Conservation (phyloP, 495 filamentous ascomycete genomes). For the Penicillium nucicola region DNA sequence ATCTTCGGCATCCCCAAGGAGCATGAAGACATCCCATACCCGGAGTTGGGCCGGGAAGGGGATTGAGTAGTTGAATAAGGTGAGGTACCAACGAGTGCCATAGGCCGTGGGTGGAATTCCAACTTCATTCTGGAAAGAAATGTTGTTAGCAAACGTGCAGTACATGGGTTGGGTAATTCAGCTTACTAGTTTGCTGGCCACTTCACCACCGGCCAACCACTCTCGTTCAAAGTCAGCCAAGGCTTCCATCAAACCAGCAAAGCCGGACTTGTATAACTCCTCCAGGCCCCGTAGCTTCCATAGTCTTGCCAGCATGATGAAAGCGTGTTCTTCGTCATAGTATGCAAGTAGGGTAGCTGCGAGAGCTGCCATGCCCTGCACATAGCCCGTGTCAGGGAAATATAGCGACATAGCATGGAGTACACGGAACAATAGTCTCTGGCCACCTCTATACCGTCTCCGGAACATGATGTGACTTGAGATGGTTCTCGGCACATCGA, state of each 20-base stretch:
- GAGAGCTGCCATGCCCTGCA: slow-evolving; percentile 95
- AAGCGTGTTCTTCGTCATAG: slow-evolving; percentile 90
- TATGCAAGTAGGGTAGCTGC: slow-evolving; percentile 94
- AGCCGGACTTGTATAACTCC: slow-evolving; percentile 77
- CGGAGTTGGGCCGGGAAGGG: slow-evolving; percentile 96
- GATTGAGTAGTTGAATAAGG: slow-evolving; percentile 95
- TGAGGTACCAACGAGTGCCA: slow-evolving; percentile 96
- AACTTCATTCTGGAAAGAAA: slow-evolving; percentile 60
- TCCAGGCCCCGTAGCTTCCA: slow-evolving; percentile 88
- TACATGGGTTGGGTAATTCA: background rate
- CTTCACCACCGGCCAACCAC: slow-evolving; percentile 76
- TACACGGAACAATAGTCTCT: slow-evolving; percentile 88
- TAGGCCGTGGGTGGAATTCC: slow-evolving; percentile 85
- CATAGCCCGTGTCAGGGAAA: slow-evolving; percentile 89
- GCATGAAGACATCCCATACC: slow-evolving; percentile 98
- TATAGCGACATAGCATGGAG: slow-evolving; percentile 89
- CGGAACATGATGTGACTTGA: slow-evolving; percentile 98
- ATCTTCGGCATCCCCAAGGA: slow-evolving; percentile 72
- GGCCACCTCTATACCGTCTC: slow-evolving; percentile 82
- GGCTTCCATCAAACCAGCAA: slow-evolving; percentile 82
- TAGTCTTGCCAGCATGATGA: slow-evolving; percentile 90
- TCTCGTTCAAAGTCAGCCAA: slow-evolving; percentile 82
- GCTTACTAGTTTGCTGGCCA: slow-evolving; percentile 76
- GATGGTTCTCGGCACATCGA: slow-evolving; percentile 95
- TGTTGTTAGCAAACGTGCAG: slow-evolving; percentile 10